phyloP scores from a whole-genome alignment of 495 filamentous ascomycete species.

The Hyaloscypha bicolor region DNA sequence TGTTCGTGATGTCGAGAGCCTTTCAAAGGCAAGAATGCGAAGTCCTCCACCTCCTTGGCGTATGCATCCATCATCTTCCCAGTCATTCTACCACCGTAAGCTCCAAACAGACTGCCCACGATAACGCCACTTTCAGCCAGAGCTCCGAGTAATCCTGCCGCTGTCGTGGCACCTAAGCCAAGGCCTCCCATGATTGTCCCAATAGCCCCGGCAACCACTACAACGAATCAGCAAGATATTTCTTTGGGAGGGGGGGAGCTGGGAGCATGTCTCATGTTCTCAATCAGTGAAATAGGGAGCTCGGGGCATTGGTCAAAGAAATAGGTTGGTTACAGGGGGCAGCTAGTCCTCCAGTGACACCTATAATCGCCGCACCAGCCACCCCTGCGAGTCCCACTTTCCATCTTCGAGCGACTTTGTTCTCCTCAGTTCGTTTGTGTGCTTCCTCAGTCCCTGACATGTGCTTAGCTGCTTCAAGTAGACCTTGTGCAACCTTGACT shows the following conservation, averaged over 20 bases:
- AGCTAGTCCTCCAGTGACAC: constrained; percentile 75
- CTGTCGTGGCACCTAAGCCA: constrained; percentile 67
- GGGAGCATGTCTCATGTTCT: too few species aligned
- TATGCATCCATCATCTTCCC: constrained; percentile 87
- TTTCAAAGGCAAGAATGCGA: constrained; percentile 78
- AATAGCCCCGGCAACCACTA: constrained; percentile 74
- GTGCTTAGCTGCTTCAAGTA: constrained; percentile 72
- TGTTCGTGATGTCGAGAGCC: constrained; percentile 45
- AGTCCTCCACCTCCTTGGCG: constrained; percentile 83
- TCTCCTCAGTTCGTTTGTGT: constrained; percentile 68
- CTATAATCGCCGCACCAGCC: constrained; percentile 70
- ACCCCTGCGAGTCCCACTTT: constrained; percentile 78
- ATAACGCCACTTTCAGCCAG: constrained; percentile 75
- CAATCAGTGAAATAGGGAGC: too few species aligned
- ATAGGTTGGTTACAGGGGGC: constrained; percentile 50
- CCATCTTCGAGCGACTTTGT: constrained; percentile 67
- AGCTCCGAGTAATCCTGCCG: constrained; percentile 77
- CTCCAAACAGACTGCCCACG: constrained; percentile 85
- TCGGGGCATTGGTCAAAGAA: too few species aligned
- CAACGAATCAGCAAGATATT: too few species aligned
- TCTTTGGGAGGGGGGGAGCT: too few species aligned
- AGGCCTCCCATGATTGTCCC: constrained; percentile 81
- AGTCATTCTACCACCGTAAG: constrained; percentile 84
- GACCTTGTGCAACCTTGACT: constrained; percentile 68
- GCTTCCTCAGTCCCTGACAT: constrained; percentile 69